Percentiles rank a stretch among this genome's conserved stretches.
These are phyloP conservation scores for Boechera divaricarpa DNA, from an alignment of 345 rosid genomes.

Conservation along the genomic window DNA sequence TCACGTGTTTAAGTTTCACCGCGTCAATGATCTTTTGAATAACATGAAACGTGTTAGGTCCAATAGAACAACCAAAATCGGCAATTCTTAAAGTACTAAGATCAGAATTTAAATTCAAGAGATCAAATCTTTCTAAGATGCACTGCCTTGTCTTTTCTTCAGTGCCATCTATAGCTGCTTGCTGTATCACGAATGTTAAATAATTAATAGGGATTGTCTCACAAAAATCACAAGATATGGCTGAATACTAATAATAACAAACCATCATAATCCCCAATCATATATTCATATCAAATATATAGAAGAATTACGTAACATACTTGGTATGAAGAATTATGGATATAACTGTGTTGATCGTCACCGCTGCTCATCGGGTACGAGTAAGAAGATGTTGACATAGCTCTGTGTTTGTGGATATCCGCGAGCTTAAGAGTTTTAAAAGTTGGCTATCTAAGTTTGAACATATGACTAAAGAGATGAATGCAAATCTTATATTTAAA, in stretches of 20 bases:
- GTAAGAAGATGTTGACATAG: neutral
- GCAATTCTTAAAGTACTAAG: neutral
- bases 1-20: neutral
- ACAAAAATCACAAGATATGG: neutral
- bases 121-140: conserved; percentile 16
- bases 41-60: conserved; percentile 34
- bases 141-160: conserved; percentile 6
- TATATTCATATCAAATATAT: neutral
- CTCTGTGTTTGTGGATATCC: neutral
- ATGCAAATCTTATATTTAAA: too few species aligned
- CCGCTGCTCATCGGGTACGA: conserved; percentile 24
- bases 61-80: conserved; percentile 32
- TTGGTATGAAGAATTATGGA: conserved; percentile 15
- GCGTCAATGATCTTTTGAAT: conserved; percentile 32
- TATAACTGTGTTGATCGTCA: conserved; percentile 21
- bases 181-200: conserved; percentile 18
- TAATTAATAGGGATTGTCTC: neutral
- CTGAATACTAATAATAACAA: neutral
- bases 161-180: conserved; percentile 1
- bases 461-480: too few species aligned
- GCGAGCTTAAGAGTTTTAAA: neutral
- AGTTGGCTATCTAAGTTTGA: neutral
- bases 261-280: neutral
- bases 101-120: neutral
- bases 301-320: neutral